phyloP scores from a whole-genome alignment of 2,329 filamentous ascomycete species.

The Pyrenochaeta sp. region DNA sequence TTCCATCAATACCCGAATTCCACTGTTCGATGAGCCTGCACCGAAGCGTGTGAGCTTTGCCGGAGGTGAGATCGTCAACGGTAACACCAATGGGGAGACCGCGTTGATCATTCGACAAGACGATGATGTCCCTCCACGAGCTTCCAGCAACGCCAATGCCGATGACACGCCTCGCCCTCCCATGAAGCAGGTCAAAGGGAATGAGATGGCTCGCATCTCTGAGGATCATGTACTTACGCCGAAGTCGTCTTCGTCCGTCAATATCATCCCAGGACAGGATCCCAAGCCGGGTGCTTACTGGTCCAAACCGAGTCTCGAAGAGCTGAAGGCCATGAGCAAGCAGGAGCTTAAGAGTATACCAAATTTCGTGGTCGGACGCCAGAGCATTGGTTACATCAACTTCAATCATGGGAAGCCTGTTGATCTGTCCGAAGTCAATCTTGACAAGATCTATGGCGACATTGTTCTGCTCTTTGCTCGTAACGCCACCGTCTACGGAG shows the following conservation, averaged over 20 bases:
- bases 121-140: constrained; percentile 60
- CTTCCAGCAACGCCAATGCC: constrained; percentile 52
- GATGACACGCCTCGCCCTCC: constrained; percentile 61
- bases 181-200: constrained; percentile 75
- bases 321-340: constrained; percentile 80
- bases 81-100: constrained; percentile 50
- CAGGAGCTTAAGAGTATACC: constrained; percentile 77
- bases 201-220: constrained; percentile 79
- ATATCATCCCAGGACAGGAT: constrained; percentile 47
- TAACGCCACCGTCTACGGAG: constrained; percentile 85
- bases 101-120: constrained; percentile 62
- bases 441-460: constrained; percentile 79
- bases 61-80: constrained; percentile 57
- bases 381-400: constrained; percentile 79
- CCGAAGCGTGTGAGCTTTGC: constrained; percentile 91
- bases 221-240: constrained; percentile 67
- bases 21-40: constrained; percentile 64
- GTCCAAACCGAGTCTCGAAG: constrained; percentile 78
- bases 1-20: constrained; percentile 71
- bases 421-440: constrained; percentile 78
- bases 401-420: constrained; percentile 69
- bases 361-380: constrained; percentile 81
- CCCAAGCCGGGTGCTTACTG: constrained; percentile 80
- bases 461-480: constrained; percentile 80
- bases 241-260: constrained; percentile 39